phyloP scores from a whole-genome alignment of 2,329 filamentous ascomycete genomes.

The Cladosporium sp. region DNA sequence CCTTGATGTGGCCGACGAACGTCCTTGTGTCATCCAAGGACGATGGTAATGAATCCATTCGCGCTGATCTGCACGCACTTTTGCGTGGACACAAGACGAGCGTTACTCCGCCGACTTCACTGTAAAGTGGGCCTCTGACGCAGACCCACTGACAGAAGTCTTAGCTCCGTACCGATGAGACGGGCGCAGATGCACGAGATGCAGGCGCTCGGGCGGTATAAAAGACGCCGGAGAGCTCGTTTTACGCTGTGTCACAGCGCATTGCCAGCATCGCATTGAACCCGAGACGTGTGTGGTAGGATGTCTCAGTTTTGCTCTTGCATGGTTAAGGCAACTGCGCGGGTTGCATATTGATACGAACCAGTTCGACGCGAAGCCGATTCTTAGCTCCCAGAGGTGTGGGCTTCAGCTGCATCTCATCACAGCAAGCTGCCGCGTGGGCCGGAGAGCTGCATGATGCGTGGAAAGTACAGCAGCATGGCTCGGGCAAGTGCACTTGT shows the following conservation, averaged over 20 bases:
- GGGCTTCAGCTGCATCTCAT: not conserved
- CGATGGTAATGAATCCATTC: not conserved
- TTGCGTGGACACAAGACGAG: not conserved
- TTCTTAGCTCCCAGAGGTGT: not conserved
- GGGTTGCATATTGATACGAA: not conserved
- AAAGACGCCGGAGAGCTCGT: not conserved
- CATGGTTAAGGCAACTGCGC: not conserved
- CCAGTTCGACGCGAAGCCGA: not conserved
- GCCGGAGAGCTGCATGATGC: not conserved
- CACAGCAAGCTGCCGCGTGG: not conserved
- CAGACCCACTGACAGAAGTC: not conserved
- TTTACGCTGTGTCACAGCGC: not conserved
- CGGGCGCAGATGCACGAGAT: not conserved
- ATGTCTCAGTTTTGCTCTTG: not conserved
- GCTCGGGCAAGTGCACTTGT: not conserved
- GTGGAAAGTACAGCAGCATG: no score
- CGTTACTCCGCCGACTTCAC: not conserved
- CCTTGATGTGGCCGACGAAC: not conserved
- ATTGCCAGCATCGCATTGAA: not conserved
- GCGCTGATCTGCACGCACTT: not conserved
- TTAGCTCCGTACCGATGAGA: not conserved
- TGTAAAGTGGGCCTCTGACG: not conserved
- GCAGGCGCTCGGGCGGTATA: not conserved
- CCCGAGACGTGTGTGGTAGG: not conserved
- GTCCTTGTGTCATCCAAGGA: not conserved